Conservation (phyloP, 441 rosid genomes). For the Euphorbia corollata region DNA sequence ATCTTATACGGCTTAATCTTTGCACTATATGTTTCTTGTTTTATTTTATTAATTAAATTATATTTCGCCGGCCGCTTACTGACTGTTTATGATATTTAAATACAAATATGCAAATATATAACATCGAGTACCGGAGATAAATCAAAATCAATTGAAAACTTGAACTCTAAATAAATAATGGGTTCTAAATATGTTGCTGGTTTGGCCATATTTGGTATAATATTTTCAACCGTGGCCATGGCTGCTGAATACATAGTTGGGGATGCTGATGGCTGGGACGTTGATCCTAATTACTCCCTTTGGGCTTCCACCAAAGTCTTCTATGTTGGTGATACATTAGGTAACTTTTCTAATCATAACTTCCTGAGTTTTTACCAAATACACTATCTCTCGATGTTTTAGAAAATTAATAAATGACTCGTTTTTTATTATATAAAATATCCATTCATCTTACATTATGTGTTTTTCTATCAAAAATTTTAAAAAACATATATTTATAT, state of each 20-base stretch:
- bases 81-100: background rate
- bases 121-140: background rate
- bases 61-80: background rate
- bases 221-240: conserved; percentile 26
- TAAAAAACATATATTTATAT: too few species aligned
- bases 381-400: too few species aligned
- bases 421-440: too few species aligned
- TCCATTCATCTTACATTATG: too few species aligned
- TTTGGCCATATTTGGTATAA: conserved; percentile 21
- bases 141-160: background rate
- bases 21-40: background rate
- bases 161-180: conserved; percentile 17
- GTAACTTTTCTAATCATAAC: conserved; percentile 8
- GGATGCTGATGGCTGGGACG: conserved; percentile 25
- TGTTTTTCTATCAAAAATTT: too few species aligned
- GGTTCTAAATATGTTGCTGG: conserved; percentile 15
- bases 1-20: background rate
- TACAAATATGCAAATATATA: background rate
- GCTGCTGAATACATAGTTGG: conserved; percentile 34
- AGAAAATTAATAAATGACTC: too few species aligned
- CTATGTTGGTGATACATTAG: conserved; percentile 33
- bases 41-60: too few species aligned
- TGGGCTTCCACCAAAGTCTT: conserved; percentile 38
- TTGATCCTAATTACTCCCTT: conserved; percentile 16
- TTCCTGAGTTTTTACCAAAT: background rate